Base-by-base conservation (phyloP, 139 green algal species). In the Chlamydomonas schloesseri region DNA sequence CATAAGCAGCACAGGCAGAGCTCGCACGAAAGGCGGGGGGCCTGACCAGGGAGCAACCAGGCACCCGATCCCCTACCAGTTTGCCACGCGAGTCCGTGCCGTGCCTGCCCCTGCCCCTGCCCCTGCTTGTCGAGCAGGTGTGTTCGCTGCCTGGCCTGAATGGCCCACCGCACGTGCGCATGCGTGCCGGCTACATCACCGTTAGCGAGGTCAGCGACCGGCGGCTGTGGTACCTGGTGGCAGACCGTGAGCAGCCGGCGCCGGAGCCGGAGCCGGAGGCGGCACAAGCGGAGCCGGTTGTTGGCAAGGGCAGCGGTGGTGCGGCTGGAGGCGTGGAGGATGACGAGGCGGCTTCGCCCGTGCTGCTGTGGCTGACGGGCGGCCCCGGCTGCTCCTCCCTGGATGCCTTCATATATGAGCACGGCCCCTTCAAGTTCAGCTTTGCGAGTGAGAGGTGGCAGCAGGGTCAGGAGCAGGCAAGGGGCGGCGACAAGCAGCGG, bases 381-480 rank as follows among this genome's bases (percentile, higher is more conserved):
- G 88, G 88, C 1, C 82, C 88, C 1, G 88, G 88, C 42, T 94
- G 91, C 89, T 91, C 78, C 75, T 90, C 84, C 50, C 72, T 94
- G 79, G 90, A 93, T 60, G 94, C 93, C 17, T 92, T 95, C 80
- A 88, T 95, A 0, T 93, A 95, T 28, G 94, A 96, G 86, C 89
- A 96, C 53, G 93, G 94, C 0, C 93, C 94, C 18, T 95, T 96
- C 87, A 87, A 33, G 13, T 92, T 93, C 65, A 34, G 73, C 50
- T 90, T 67, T 29, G 57, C 23, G 18, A 8, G n/a, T n/a, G 70
- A 75, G 23, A 15, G 46, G 71, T 42, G 71, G 42, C 18, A n/a
- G 23, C n/a, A 36, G 71, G 73, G 33, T 0, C 31, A 55, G 33
- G 55, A 1, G 33, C 33, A 53, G 24, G 36, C 24, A 36, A 50